Evolutionary conservation across 73 alveolate species (phyloP), one percentile per base, ranked within the genome.

Genomic region (Symbiodinium natans): DNA sequence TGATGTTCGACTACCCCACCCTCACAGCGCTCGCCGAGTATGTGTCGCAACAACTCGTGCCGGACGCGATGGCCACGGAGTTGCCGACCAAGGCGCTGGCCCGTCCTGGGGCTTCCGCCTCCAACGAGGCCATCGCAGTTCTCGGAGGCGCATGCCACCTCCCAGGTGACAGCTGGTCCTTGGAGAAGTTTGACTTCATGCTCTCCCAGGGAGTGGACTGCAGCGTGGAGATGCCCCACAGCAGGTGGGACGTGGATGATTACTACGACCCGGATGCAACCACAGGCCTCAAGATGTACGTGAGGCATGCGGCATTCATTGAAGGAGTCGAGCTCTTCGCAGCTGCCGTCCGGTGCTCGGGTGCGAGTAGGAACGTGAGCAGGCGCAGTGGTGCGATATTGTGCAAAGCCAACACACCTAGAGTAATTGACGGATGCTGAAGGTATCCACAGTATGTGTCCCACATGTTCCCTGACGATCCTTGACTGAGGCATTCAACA

Each of bases 271-370:
- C 98, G 4, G 92, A 92, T 34, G 98, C 98, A 46, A 77, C 92
- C 10, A 92, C 98, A 46, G 98, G 98, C 41, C 43, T 92, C 33
- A 92, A 92, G 84, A 92, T 92, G 98, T 92, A 92, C 74, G 98
- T 92, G 39, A 88, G 83, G 10, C 98, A 77, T 25, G 98, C 83
- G 11, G 98, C 92, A 34, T 92, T 92, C 82, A 80, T 92, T 23
- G 98, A 92, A 63, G 98, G 98, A 2, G 98, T 80, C 23, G 92
- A 92, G 68, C 98, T 92, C 92, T 92, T 92, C 68, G 98, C 90
- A 0, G 98, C 98, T 8, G 48, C 84, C 27, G 63, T 29, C 80
- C 21, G 80, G 80, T 13, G 19, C 80, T 63, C 38, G 27, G 71
- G n/a, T 15, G 71, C 1, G 25, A 13, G 56, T 11, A 43, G 56